Evolutionary conservation across 2,329 filamentous ascomycete genomes (phyloP).

Genomic region (Aspergillus tanneri): DNA sequence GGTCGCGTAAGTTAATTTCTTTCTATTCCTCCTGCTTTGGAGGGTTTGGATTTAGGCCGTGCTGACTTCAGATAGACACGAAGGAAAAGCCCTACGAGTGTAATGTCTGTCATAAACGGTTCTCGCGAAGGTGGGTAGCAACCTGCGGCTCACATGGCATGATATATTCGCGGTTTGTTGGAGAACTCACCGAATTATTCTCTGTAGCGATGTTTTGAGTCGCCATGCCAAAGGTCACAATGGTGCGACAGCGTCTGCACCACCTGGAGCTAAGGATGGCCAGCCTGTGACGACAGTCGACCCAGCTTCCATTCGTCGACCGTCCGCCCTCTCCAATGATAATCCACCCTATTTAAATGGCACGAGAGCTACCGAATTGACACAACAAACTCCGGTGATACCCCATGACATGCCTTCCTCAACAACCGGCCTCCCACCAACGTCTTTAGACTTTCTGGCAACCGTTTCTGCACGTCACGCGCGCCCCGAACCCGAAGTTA

Average conservation of each 20-base stretch:
- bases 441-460: constrained; percentile 44
- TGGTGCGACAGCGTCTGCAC: constrained; percentile 15
- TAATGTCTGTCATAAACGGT: constrained; percentile 54
- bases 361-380: constrained; percentile 17
- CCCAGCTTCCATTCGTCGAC: constrained; percentile 29
- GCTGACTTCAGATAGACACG: constrained; percentile 43
- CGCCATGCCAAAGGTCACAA: constrained; percentile 54
- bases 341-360: constrained; percentile 16
- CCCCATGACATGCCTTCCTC: constrained; percentile 30
- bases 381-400: constrained; percentile 15
- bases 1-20: constrained; percentile 49
- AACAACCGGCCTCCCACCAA: constrained; percentile 31
- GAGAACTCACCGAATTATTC: constrained; percentile 6
- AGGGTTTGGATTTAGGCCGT: neutral
- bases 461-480: constrained; percentile 37
- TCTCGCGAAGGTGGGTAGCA: constrained; percentile 52
- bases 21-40: neutral
- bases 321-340: constrained; percentile 20
- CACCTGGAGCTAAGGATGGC: constrained; percentile 28
- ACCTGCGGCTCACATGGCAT: neutral
- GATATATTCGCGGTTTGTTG: neutral
- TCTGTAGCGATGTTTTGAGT: constrained; percentile 50
- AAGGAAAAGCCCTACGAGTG: constrained; percentile 57
- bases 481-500: constrained; percentile 29
- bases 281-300: constrained; percentile 28